Percentiles rank a stretch among this genome's conserved stretches.
Conservation (phyloP, 148 eudicot species). For the Diospyros kaki region DNA sequence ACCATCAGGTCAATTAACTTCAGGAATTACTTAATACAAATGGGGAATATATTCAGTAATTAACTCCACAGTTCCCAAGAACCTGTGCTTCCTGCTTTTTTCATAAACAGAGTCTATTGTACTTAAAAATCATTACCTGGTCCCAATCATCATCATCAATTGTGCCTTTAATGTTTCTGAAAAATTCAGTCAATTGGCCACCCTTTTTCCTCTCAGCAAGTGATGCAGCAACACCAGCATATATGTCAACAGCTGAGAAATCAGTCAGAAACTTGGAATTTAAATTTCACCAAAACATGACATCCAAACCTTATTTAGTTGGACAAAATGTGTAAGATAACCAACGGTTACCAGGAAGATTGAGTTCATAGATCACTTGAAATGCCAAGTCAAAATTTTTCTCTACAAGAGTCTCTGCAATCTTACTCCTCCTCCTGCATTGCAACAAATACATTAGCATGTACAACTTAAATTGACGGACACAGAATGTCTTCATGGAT, state of each 20-base stretch:
- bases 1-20: not conserved
- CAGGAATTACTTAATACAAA: not conserved
- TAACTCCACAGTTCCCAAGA: not conserved
- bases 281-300: slow-evolving; percentile 8
- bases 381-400: slow-evolving; percentile 93
- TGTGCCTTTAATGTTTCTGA: slow-evolving; percentile 84
- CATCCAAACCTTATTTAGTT: not conserved
- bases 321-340: not conserved
- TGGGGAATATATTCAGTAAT: not conserved
- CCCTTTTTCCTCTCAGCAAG: slow-evolving; percentile 98
- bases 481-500: no score
- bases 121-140: slow-evolving; percentile 46
- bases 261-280: slow-evolving; percentile 15
- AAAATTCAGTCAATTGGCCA: slow-evolving; percentile 83
- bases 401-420: slow-evolving; percentile 93
- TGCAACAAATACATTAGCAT: slow-evolving; percentile 10
- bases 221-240: slow-evolving; percentile 98
- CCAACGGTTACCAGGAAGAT: slow-evolving; percentile 65
- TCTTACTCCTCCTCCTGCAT: slow-evolving; percentile 88
- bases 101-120: not conserved
- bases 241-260: slow-evolving; percentile 85
- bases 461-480: not conserved
- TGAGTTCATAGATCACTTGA: slow-evolving; percentile 75
- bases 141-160: slow-evolving; percentile 96
- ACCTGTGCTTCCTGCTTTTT: not conserved